Conservation (phyloP, 2,329 filamentous ascomycete genomes). For the Lecanicillium sp. region DNA sequence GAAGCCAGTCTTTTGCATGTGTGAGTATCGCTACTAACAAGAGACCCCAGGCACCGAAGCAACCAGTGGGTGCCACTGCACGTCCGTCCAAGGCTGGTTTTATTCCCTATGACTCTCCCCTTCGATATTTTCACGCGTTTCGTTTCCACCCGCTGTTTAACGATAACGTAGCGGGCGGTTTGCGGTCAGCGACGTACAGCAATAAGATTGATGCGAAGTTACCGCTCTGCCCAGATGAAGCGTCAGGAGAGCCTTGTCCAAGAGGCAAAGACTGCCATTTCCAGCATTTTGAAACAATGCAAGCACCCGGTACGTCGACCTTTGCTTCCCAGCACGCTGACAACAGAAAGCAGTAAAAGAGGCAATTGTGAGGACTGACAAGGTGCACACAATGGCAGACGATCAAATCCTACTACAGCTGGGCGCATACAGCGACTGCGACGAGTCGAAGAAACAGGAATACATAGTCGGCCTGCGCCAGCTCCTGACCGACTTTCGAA, state of each 20-base stretch:
- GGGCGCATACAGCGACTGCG: conserved; percentile 56
- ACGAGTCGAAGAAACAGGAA: conserved; percentile 48
- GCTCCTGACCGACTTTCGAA: conserved; percentile 51
- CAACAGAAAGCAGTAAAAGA: too few species aligned
- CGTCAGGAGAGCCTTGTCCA: conserved; percentile 58
- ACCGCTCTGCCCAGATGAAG: conserved; percentile 69
- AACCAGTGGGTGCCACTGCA: neutral
- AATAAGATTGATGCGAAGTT: conserved; percentile 74
- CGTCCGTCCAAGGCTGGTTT: conserved; percentile 14
- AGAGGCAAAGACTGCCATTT: conserved; percentile 63
- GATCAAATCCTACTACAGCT: conserved; percentile 66
- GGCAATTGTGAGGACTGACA: neutral
- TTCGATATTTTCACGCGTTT: conserved; percentile 77
- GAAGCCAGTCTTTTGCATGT: conserved; percentile 1
- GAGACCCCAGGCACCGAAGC: neutral
- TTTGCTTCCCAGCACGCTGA: conserved; percentile 10
- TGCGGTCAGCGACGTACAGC: conserved; percentile 87
- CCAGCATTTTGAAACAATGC: conserved; percentile 61
- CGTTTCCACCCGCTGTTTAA: conserved; percentile 78
- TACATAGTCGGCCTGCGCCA: conserved; percentile 56
- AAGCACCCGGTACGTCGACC: conserved; percentile 29
- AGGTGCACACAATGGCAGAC: conserved; percentile 39
- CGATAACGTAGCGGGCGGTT: conserved; percentile 62
- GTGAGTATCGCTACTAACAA: conserved; percentile 3
- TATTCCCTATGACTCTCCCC: conserved; percentile 70